These are phyloP conservation scores for Galium porrigens DNA, from an alignment of 305 asterid species.

Conservation along the genomic window DNA sequence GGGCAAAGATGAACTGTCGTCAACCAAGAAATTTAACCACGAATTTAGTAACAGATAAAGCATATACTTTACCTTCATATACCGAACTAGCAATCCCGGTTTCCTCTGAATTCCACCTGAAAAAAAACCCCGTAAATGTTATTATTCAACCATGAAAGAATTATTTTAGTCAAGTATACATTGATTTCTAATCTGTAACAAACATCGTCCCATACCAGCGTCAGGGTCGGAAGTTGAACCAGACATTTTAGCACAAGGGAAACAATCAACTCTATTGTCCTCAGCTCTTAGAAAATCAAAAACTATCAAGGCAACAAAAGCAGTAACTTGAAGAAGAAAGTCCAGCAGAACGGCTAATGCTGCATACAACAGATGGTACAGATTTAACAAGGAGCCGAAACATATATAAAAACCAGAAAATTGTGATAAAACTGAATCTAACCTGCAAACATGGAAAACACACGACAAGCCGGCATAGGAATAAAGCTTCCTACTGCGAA, in stretches of 20 bases:
- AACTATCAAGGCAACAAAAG: conserved; percentile 88
- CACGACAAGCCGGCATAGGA: conserved; percentile 98
- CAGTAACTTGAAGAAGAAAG: conserved; percentile 94
- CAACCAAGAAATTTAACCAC: neutral
- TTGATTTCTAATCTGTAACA: conserved; percentile 8
- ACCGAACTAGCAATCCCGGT: conserved; percentile 70
- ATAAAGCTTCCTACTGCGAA: conserved; percentile 98
- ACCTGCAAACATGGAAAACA: conserved; percentile 99
- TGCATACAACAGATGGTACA: conserved; percentile 25
- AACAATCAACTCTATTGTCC: conserved; percentile 78
- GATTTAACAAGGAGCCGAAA: conserved; percentile 16
- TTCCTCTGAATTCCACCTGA: conserved; percentile 58
- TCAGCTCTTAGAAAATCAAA: conserved; percentile 93
- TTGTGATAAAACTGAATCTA: conserved; percentile 7
- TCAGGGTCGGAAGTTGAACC: conserved; percentile 52
- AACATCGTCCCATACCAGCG: conserved; percentile 35
- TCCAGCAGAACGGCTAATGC: conserved; percentile 97
- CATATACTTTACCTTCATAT: conserved; percentile 64
- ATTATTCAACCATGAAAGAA: conserved; percentile 15
- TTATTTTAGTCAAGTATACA: conserved; percentile 9
- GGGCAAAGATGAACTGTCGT: conserved; percentile 4
- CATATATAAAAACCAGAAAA: neutral
- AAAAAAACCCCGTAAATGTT: conserved; percentile 18
- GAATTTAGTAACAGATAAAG: conserved; percentile 8
- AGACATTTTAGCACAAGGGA: conserved; percentile 63